These are phyloP conservation scores for Ustilago bromivora DNA, from an alignment of 1,284 basidiomycete genomes.

Conservation along the genomic window DNA sequence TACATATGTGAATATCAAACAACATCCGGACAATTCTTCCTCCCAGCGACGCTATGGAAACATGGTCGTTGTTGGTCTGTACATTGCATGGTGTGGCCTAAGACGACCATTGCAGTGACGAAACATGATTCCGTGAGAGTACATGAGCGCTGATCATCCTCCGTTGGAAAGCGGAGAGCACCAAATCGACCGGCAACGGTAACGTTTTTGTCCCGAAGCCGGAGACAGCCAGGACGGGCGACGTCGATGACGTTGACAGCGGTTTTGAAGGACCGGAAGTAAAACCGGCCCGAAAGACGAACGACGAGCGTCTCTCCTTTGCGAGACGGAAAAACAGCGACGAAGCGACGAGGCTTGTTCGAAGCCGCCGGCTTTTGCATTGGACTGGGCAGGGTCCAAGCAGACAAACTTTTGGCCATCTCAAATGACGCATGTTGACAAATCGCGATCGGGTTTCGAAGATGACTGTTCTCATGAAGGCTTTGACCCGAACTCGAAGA, in stretches of 20 bases:
- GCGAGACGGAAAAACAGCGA: neutral
- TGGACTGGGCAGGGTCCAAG: neutral
- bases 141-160: neutral
- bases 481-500: no score
- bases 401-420: no score
- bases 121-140: neutral
- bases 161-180: neutral
- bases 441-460: no score
- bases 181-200: no score
- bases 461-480: no score
- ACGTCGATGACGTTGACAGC: no score
- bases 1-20: constrained; percentile 2
- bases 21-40: neutral
- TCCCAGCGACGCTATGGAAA: neutral
- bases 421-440: no score
- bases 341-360: neutral
- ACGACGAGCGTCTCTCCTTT: neutral
- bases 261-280: no score
- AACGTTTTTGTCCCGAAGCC: no score
- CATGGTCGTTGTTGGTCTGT: neutral
- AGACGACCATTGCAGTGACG: neutral
- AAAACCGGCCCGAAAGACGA: no score
- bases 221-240: no score
- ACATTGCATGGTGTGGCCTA: neutral
- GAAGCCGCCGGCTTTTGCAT: neutral